Conservation (phyloP, 352 stramenopile species). For the Aphanomyces astaci region DNA sequence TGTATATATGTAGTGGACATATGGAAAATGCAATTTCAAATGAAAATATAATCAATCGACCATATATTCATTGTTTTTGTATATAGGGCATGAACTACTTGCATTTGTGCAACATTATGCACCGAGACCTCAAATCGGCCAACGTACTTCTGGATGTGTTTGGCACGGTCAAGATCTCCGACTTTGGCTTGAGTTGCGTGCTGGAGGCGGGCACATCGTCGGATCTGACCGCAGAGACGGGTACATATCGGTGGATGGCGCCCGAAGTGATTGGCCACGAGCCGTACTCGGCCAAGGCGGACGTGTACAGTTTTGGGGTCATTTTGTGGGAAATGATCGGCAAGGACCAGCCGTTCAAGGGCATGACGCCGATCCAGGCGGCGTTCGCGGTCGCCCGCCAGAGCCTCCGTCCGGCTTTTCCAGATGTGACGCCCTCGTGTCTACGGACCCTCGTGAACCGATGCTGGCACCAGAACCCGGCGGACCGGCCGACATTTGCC, state of each 20-base stretch:
- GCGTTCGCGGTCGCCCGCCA: constrained; percentile 80
- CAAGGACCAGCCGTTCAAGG: constrained; percentile 78
- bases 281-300: constrained; percentile 91
- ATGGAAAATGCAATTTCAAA: too few species aligned
- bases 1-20: too few species aligned
- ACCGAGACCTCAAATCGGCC: constrained; percentile 94
- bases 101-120: constrained; percentile 90
- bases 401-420: constrained; percentile 75
- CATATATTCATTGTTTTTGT: too few species aligned
- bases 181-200: constrained; percentile 82
- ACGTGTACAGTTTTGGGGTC: constrained; percentile 93
- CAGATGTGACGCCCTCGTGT: constrained; percentile 71
- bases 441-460: constrained; percentile 75
- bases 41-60: too few species aligned
- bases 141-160: constrained; percentile 87
- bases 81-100: constrained; percentile 91
- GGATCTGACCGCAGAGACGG: constrained; percentile 79
- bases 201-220: constrained; percentile 58
- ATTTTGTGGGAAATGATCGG: constrained; percentile 82
- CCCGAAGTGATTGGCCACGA: constrained; percentile 90
- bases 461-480: constrained; percentile 77
- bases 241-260: constrained; percentile 93
- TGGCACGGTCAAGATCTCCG: constrained; percentile 79
- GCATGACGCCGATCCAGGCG: constrained; percentile 76
- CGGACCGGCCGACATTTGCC: constrained; percentile 62